These are phyloP conservation scores for Echites panduratus DNA, from an alignment of 257 asterid species.

Conservation along the genomic window DNA sequence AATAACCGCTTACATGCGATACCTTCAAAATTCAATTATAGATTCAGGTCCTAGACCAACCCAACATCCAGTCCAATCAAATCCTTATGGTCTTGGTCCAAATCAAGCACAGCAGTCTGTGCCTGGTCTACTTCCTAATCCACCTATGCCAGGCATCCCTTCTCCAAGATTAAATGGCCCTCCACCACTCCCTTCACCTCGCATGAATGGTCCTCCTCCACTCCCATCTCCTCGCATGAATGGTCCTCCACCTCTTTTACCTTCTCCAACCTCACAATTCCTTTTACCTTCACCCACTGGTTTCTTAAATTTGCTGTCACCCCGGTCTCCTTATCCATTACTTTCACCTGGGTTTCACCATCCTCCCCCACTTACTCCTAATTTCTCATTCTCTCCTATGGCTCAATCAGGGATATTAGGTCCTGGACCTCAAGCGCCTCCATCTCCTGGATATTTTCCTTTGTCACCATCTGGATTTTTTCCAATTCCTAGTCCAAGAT, in stretches of 20 bases:
- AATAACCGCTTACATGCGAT: constrained; percentile 75
- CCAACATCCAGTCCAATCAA: constrained; percentile 31
- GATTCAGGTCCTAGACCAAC: constrained; percentile 47
- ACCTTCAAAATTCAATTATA: constrained; percentile 68
- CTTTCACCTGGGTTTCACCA: constrained; percentile 77
- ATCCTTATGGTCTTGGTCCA: constrained; percentile 31
- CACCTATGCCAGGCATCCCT: constrained; percentile 29
- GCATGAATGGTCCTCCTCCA: constrained; percentile 40
- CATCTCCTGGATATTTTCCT: constrained; percentile 86
- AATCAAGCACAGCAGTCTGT: constrained; percentile 23
- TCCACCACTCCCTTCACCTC: constrained; percentile 47
- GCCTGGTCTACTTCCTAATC: constrained; percentile 40
- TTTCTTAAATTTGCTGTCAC: constrained; percentile 56
- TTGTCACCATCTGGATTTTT: constrained; percentile 77
- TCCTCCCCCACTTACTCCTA: constrained; percentile 69
- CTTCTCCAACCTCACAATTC: constrained; percentile 82
- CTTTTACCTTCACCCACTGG: constrained; percentile 81
- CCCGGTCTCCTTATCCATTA: constrained; percentile 73
- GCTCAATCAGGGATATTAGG: constrained; percentile 76
- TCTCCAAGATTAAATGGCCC: constrained; percentile 54
- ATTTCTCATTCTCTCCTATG: constrained; percentile 61
- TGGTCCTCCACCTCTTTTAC: constrained; percentile 69
- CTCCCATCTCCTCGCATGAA: constrained; percentile 51
- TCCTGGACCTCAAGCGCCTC: constrained; percentile 72
- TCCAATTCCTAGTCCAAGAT: constrained; percentile 68